Conservation (phyloP, 164 flowering plant genomes). For the Aristolochia contorta region DNA sequence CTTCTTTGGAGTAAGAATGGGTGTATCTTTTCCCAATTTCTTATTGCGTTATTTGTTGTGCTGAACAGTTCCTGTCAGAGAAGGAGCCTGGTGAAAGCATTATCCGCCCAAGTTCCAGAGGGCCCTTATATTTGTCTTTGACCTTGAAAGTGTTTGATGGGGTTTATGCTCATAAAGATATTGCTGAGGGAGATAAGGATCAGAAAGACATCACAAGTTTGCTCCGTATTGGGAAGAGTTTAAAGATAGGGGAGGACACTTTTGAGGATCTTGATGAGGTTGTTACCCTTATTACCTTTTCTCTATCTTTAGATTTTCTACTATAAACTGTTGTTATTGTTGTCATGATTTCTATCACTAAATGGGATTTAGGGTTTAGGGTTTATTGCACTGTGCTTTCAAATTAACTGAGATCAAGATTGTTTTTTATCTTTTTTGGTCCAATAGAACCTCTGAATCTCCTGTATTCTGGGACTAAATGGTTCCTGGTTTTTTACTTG, state of each 20-base stretch:
- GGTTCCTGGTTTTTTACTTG: background rate
- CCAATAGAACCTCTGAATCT: too few relatives aligned
- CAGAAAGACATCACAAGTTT: slow-evolving; percentile 90
- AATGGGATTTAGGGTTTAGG: too few relatives aligned
- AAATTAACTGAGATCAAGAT: too few relatives aligned
- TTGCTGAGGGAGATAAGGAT: slow-evolving; percentile 88
- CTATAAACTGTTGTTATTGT: too few relatives aligned
- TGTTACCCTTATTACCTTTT: background rate
- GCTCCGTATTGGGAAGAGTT: slow-evolving; percentile 79
- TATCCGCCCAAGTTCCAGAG: slow-evolving; percentile 86
- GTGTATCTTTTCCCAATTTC: too few relatives aligned
- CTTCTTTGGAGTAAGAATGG: too few relatives aligned
- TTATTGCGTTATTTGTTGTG: background rate
- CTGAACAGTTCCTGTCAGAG: slow-evolving; percentile 62
- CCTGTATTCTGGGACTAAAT: background rate
- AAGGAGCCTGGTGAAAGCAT: slow-evolving; percentile 94
- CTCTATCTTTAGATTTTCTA: too few relatives aligned
- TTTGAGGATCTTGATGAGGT: slow-evolving; percentile 96
- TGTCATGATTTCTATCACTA: too few relatives aligned
- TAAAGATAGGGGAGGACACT: slow-evolving; percentile 91
- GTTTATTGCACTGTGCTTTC: too few relatives aligned
- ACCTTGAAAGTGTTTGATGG: slow-evolving; percentile 93
- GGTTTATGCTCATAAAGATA: slow-evolving; percentile 91
- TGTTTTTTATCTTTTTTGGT: too few relatives aligned
- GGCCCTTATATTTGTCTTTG: slow-evolving; percentile 72